Base-by-base conservation (phyloP, 1,139 yeast species). In the Chernovozyma sophiae-reginae region DNA sequence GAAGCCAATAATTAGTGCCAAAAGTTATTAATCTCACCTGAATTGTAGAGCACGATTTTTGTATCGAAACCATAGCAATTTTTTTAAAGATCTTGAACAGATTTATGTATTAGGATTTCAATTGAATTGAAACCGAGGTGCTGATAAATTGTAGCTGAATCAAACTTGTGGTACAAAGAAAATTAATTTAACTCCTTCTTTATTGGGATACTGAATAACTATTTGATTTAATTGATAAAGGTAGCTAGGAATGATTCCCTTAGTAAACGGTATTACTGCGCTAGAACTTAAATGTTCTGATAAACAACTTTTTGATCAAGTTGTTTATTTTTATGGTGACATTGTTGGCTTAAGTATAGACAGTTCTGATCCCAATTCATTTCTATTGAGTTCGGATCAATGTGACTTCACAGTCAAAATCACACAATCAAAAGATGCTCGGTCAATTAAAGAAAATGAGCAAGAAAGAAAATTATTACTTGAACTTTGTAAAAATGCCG, bases 261-360 rank as follows among this genome's bases (percentile, higher is more conserved):
- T 76, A 39, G 71, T 78, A 40, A 76, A 75, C 50, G 81, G 81
- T 13, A 63, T 75, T 19, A 63, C 80, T 22, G 64, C 65, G 41
- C 60, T 73, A 38, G 58, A 67, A 26, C 58, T 75, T 31, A 56
- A 56, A 45, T 80, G 81, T 6, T 61, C 72, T 5, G 57, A 63
- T 31, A 45, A 49, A 16, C 50, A 49, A 19, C 52, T 68, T 8
- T 62, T 67, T 31, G 46, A 58, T 16, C 48, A 63, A 28, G 68
- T 80, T 4, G 52, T 67, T 25, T 49, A 54, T 17, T 79, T 79
- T 53, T 79, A 79, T 51, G 58, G 68, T 35, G 56, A 64, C 35
- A 40, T 70, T 11, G 52, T 76, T 16, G 77, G 75, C 2, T 67
- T 79, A 36, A 40, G 53, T 3, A 52, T 62, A 30, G 59, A 60